Evolutionary conservation across 768 basidiomycete genomes (phyloP), one percentile per base, ranked within the genome.

Genomic region (Trichaptum fuscoviolaceum): DNA sequence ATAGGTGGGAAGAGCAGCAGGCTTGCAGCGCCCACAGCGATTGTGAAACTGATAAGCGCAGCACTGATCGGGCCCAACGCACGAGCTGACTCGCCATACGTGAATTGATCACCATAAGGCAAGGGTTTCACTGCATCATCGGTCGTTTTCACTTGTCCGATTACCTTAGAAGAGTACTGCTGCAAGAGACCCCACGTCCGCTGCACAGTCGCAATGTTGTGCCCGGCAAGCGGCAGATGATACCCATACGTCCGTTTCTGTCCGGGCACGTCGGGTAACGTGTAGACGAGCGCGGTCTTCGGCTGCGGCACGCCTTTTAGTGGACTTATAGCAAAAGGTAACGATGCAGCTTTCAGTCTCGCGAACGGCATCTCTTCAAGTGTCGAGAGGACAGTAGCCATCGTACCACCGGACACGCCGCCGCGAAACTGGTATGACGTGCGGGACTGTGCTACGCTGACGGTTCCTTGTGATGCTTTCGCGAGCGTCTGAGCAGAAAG

Each of bases 51-150:
- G 7, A 34, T 34, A 9, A 34, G 15, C 15, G 30, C 25, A 25
- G 59, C 59, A 17, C 59, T 61, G 2, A 61, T 20, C 15, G 59
- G 71, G n/a, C 36, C 27, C 42, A 73, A 17, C 34, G 71, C 27
- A 10, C 70, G 68, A 0, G 30, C 34, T 63, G 25, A 90, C 75
- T 96, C 94, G 63, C 87, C 86, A 74, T 95, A 96, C 59, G 78
- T 78, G 80, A 97, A 94, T 1, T 83, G 72, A 0, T 85, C 79
- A 6, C 92, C 95, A 71, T 96, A 95, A 17, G 75, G 63, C 1
- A 73, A 66, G 42, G 42, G 42, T 35, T 65, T 68, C 57, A 68
- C 64, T 26, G 70, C 58, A 12, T 75, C 65, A 66, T 71, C 65
- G 67, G 69, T 65, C 17, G 65, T 65, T 67, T 66, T 61, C 65